Percentiles rank a stretch among this genome's conserved stretches.
These are phyloP conservation scores for Fusarium veterinarium DNA, from an alignment of 2,329 filamentous ascomycete species.

Conservation along the genomic window DNA sequence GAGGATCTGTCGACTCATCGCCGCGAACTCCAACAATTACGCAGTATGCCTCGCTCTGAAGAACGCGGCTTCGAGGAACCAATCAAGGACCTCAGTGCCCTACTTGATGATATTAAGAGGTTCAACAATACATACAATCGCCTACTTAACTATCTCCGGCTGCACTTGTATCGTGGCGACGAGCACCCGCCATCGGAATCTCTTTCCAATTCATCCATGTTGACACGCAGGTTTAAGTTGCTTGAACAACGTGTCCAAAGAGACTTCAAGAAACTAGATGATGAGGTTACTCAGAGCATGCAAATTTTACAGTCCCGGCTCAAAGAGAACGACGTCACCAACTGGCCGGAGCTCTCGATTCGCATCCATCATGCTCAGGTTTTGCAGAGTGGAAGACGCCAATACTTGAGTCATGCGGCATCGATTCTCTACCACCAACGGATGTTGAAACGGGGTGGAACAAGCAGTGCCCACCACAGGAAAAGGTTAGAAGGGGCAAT, in stretches of 20 bases:
- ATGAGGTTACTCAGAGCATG: not conserved
- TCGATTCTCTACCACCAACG: no score
- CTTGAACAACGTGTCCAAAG: not conserved
- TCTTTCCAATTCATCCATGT: no score
- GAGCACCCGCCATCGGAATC: not conserved
- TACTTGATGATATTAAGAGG: not conserved
- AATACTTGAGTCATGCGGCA: no score
- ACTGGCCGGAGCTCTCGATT: no score
- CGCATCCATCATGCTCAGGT: no score
- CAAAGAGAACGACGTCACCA: no score
- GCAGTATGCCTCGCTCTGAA: not conserved
- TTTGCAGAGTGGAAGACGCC: no score
- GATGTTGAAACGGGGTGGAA: no score
- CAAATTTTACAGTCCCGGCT: no score
- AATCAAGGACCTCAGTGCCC: not conserved
- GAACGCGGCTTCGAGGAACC: not conserved
- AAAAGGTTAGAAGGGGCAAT: no score
- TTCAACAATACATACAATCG: not conserved
- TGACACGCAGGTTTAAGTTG: not conserved
- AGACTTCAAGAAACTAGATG: fast-evolving
- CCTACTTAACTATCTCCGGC: not conserved
- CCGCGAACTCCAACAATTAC: not conserved
- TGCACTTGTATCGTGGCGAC: not conserved
- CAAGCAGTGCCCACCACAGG: no score
- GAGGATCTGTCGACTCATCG: not conserved